Conservation (phyloP, 1,284 basidiomycete genomes). For the Boletellus deceptivus region DNA sequence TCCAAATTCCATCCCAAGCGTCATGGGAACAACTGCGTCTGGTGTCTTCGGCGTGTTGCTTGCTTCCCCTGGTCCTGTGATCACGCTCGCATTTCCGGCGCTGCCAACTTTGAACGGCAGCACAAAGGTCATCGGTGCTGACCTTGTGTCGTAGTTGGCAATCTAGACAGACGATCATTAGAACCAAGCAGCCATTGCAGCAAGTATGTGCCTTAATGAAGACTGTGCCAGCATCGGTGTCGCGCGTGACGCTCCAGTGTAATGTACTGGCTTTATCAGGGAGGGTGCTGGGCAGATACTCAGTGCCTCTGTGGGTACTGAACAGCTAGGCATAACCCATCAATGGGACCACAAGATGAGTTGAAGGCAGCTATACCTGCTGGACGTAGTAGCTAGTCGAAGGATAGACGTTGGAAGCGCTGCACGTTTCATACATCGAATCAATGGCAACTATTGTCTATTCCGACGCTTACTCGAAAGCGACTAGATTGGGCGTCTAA, state of each 20-base stretch:
- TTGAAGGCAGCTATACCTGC: constrained; percentile 39
- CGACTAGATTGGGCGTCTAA: constrained; percentile 59
- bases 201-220: constrained; percentile 52
- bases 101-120: constrained; percentile 53
- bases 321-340: constrained; percentile 47
- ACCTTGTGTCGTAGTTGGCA: constrained; percentile 46
- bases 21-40: constrained; percentile 45
- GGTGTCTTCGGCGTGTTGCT: constrained; percentile 57
- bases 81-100: constrained; percentile 43
- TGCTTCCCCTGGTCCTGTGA: constrained; percentile 46
- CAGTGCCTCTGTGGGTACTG: constrained; percentile 58
- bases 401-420: constrained; percentile 50
- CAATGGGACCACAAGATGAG: background rate
- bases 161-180: constrained; percentile 38
- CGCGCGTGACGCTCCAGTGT: constrained; percentile 61
- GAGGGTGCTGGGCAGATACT: constrained; percentile 63
- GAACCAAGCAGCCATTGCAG: background rate
- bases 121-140: constrained; percentile 47
- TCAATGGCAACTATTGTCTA: background rate
- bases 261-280: constrained; percentile 48
- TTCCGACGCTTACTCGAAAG: constrained; percentile 51
- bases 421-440: constrained; percentile 25
- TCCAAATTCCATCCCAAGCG: constrained; percentile 43
- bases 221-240: constrained; percentile 37
- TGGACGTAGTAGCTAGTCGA: constrained; percentile 70